These are phyloP conservation scores for Cucumis sativus DNA, from an alignment of 306 rosid species.

Conservation along the genomic window Cucumber_9930_V3 NC_026659.2:26504001-26504500, in stretches of 20 bases:
- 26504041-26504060: background rate
- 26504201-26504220: too few relatives aligned
- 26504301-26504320: background rate
- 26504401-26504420: background rate
- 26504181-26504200: too few relatives aligned
- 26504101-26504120: background rate
- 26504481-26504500: slow-evolving; percentile 37
- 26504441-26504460: slow-evolving; percentile 11
- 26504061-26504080: background rate
- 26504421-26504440: background rate
- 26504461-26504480: slow-evolving; percentile 16
- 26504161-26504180: background rate
- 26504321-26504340: background rate
- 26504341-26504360: background rate
- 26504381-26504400: background rate
- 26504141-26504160: background rate
- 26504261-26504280: too few relatives aligned
- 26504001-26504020: too few relatives aligned
- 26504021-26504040: background rate
- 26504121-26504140: background rate
- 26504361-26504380: background rate
- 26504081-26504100: background rate
- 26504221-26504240: too few relatives aligned
- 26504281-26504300: background rate
- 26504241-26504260: too few relatives aligned